Evolutionary conservation across 306 rosid genomes (phyloP).

Genomic region (Trifolium dubium): DNA sequence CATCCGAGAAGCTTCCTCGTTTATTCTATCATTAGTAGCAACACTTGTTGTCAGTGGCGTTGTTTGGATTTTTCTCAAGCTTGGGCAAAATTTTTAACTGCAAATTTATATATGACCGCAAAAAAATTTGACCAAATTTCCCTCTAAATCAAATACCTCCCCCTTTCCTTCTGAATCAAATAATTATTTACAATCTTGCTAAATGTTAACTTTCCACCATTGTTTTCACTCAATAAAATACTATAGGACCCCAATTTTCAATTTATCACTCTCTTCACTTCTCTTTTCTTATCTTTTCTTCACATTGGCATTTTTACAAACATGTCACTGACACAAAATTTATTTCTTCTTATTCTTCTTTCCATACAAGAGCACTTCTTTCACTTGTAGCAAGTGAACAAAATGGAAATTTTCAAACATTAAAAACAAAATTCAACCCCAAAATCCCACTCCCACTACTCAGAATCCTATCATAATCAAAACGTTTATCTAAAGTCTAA

Average conservation of each 20-base stretch:
- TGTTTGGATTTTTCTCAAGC: too few species aligned
- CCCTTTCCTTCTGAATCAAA: too few species aligned
- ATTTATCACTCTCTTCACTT: not conserved
- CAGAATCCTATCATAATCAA: constrained; percentile 58
- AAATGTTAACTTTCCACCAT: not conserved
- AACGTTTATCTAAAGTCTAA: constrained; percentile 37
- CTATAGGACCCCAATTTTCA: not conserved
- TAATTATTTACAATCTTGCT: not conserved
- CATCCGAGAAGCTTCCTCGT: constrained; percentile 53
- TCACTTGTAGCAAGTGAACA: not conserved
- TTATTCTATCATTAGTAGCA: constrained; percentile 43
- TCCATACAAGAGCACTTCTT: not conserved
- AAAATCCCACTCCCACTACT: constrained; percentile 66
- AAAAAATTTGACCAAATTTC: constrained; percentile 33
- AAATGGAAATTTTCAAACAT: constrained; percentile 41
- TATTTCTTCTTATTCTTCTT: not conserved
- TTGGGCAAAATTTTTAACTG: too few species aligned
- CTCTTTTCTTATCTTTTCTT: not conserved
- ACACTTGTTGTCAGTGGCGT: constrained; percentile 11
- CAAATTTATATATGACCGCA: too few species aligned
- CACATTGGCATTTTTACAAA: not conserved
- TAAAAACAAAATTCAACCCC: constrained; percentile 64
- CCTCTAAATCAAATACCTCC: constrained; percentile 42
- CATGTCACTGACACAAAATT: constrained; percentile 5
- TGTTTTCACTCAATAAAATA: not conserved